A percentile compares a stretch with the other conserved stretches of the same genome.
Evolutionary conservation across 345 rosid species (phyloP).

Genomic region (Gossypium thurberi): DNA sequence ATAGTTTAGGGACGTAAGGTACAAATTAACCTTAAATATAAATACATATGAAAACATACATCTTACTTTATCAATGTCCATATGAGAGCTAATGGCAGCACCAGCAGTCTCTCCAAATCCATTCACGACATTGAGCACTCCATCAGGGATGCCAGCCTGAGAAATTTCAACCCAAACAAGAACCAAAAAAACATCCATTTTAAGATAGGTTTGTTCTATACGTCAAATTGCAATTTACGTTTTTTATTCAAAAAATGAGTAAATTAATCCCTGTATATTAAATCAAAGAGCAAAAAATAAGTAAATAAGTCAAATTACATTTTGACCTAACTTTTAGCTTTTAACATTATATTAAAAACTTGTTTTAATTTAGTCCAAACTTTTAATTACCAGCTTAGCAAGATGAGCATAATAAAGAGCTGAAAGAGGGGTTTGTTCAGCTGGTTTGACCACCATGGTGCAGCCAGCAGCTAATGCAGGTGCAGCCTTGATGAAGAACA

Average conservation of each 20-base stretch:
- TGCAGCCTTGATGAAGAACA: slow-evolving; percentile 58
- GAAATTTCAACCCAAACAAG: neutral
- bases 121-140: slow-evolving; percentile 71
- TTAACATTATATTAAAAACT: no score
- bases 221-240: no score
- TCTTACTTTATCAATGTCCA: slow-evolving; percentile 73
- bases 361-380: no score
- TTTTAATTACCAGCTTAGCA: slow-evolving; percentile 35
- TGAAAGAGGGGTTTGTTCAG: slow-evolving; percentile 87
- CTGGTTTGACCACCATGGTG: slow-evolving; percentile 82
- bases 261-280: no score
- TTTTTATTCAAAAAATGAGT: no score
- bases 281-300: no score
- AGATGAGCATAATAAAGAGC: slow-evolving; percentile 71
- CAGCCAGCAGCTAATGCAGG: slow-evolving; percentile 88
- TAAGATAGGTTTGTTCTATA: neutral
- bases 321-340: no score
- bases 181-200: neutral
- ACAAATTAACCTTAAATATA: no score
- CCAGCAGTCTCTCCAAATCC: slow-evolving; percentile 78
- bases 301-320: no score
- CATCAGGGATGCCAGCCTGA: slow-evolving; percentile 56
- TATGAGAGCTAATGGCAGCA: slow-evolving; percentile 64
- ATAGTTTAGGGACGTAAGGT: no score
- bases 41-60: neutral